A percentile compares a stretch with the other conserved stretches of the same genome.
These are phyloP conservation scores for Lasiosphaeris hirsuta DNA, from an alignment of 495 filamentous ascomycete genomes.

Conservation along the genomic window DNA sequence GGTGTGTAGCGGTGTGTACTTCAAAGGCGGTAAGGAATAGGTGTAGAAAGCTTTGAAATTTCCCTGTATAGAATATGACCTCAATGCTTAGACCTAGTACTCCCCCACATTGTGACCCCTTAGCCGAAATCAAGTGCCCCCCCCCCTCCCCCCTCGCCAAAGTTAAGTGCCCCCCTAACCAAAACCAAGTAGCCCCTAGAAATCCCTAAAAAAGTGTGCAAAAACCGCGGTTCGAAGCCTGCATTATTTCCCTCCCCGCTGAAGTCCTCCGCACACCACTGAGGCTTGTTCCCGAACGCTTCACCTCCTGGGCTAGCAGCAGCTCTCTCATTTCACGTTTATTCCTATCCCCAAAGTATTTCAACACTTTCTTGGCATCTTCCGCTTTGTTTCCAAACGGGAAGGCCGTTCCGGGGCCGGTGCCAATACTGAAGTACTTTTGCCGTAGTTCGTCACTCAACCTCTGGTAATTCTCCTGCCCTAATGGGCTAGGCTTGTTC, in stretches of 20 bases:
- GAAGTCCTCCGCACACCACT: conserved; percentile 2
- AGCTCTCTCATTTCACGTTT: neutral
- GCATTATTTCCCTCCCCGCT: neutral
- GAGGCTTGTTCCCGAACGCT: neutral
- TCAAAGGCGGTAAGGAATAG: no score
- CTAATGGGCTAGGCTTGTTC: neutral
- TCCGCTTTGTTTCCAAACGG: neutral
- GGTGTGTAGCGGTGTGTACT: no score
- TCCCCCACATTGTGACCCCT: no score
- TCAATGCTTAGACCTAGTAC: no score
- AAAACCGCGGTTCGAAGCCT: neutral
- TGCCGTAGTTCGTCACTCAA: neutral
- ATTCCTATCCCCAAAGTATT: neutral
- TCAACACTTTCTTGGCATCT: neutral
- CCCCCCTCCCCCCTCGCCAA: neutral
- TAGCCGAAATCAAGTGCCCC: neutral
- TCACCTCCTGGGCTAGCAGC: neutral
- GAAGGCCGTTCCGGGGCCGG: neutral
- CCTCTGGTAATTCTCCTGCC: neutral
- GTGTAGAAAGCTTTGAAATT: no score
- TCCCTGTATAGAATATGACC: no score
- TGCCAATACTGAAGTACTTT: neutral
- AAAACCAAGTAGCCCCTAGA: no score
- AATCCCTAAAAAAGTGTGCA: neutral
- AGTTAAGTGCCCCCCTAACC: no score